Conservation (phyloP, 1,284 basidiomycete genomes). For the Coriolopsis trogii region DNA sequence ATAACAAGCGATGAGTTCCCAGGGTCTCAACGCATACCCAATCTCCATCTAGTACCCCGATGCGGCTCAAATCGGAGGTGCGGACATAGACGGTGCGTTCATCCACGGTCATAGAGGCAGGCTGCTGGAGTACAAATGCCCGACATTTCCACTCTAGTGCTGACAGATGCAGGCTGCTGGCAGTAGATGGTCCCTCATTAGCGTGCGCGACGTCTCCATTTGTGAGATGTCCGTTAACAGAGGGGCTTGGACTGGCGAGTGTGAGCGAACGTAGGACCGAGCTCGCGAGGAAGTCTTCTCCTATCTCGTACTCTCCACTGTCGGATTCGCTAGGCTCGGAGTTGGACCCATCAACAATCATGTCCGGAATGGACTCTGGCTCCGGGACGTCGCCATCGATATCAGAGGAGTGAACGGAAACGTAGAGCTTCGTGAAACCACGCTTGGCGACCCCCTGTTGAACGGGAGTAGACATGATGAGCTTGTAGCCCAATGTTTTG, state of each 20-base stretch:
- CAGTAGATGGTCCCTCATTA: neutral
- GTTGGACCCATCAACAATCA: constrained; percentile 10
- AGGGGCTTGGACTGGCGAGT: constrained; percentile 7
- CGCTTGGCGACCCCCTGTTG: constrained; percentile 65
- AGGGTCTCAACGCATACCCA: constrained; percentile 57
- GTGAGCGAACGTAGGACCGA: constrained; percentile 38
- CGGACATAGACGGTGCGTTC: constrained; percentile 27
- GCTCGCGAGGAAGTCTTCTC: constrained; percentile 69
- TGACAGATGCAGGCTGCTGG: constrained; percentile 7
- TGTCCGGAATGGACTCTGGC: constrained; percentile 16
- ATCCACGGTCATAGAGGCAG: constrained; percentile 35
- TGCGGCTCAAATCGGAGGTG: constrained; percentile 24
- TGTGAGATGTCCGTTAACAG: constrained; percentile 4
- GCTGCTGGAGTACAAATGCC: constrained; percentile 35
- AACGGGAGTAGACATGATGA: constrained; percentile 69
- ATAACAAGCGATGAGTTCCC: neutral
- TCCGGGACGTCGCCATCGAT: constrained; percentile 10
- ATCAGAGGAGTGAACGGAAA: constrained; percentile 40
- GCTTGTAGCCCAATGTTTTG: too few species aligned
- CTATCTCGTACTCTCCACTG: constrained; percentile 47
- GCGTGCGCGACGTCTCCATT: constrained; percentile 12
- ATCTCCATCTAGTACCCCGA: constrained; percentile 29
- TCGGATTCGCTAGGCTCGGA: constrained; percentile 25
- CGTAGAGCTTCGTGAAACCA: constrained; percentile 60
- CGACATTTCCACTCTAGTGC: constrained; percentile 17